Percentiles rank a stretch among this genome's conserved stretches.
Conservation (phyloP, 2,329 filamentous ascomycete genomes). For the Neonectria ditissima region DNA sequence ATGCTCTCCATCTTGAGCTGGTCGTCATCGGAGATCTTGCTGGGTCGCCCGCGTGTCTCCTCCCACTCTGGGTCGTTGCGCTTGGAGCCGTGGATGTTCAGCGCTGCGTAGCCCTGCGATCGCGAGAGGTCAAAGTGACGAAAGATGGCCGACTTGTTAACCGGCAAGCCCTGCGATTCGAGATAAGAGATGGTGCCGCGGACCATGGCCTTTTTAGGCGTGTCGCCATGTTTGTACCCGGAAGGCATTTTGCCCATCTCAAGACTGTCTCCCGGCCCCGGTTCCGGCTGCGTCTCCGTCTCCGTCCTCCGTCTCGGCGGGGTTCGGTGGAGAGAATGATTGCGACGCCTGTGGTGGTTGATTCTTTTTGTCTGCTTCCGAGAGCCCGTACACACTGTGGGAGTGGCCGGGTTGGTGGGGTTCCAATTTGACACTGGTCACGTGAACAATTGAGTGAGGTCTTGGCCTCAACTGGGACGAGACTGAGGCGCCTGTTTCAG, state of each 20-base stretch:
- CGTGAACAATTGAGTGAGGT: constrained; percentile 26
- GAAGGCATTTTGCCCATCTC: constrained; percentile 39
- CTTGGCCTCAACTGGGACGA: too few relatives aligned
- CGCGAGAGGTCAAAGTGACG: constrained; percentile 54
- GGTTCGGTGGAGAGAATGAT: constrained; percentile 41
- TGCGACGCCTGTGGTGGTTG: constrained; percentile 46
- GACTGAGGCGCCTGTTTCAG: not conserved
- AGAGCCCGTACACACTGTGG: constrained; percentile 10
- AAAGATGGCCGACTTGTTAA: constrained; percentile 56
- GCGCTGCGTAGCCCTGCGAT: constrained; percentile 53
- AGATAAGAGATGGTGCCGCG: constrained; percentile 55
- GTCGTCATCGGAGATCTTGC: constrained; percentile 50
- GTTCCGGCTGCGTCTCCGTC: constrained; percentile 7
- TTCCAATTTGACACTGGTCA: constrained; percentile 23
- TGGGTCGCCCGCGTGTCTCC: constrained; percentile 52
- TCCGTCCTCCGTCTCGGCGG: constrained; percentile 22
- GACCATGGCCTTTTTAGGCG: constrained; percentile 54
- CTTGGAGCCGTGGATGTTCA: constrained; percentile 49
- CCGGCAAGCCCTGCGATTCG: constrained; percentile 52
- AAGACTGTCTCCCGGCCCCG: not conserved
- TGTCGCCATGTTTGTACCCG: constrained; percentile 54
- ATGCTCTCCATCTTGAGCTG: constrained; percentile 53
- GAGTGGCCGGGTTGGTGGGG: constrained; percentile 37
- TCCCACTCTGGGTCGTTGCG: constrained; percentile 54
- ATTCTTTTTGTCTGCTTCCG: constrained; percentile 49